phyloP scores from a whole-genome alignment of 495 filamentous ascomycete species.

The Podospora pseudocomata region DNA sequence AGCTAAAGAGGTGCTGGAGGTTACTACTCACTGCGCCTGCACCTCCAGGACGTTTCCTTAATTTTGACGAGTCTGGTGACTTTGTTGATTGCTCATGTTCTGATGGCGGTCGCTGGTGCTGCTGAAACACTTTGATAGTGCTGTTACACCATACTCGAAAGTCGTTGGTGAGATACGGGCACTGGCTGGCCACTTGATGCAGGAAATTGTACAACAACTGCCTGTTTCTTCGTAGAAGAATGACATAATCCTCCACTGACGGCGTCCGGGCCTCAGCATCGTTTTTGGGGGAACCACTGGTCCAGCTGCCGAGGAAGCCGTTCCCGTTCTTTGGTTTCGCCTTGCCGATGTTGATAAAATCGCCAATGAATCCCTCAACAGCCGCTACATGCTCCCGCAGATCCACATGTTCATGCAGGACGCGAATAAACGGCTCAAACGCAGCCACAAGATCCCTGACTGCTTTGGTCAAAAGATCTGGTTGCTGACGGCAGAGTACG shows the following conservation, averaged over 20 bases:
- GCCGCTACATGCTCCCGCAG: constrained; percentile 56
- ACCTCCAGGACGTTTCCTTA: constrained; percentile 14
- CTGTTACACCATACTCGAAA: constrained; percentile 43
- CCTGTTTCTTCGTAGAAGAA: constrained; percentile 52
- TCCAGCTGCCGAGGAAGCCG: background rate
- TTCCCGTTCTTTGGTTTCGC: constrained; percentile 22
- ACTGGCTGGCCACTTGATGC: constrained; percentile 58
- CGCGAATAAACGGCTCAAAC: constrained; percentile 64
- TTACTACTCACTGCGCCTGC: constrained; percentile 44
- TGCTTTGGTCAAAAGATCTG: constrained; percentile 57
- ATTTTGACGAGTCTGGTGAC: background rate
- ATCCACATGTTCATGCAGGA: constrained; percentile 60
- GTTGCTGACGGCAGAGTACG: constrained; percentile 53
- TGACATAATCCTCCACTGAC: constrained; percentile 59
- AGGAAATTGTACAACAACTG: constrained; percentile 56
- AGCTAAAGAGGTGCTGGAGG: constrained; percentile 45
- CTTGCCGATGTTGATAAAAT: constrained; percentile 53
- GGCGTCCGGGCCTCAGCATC: constrained; percentile 33
- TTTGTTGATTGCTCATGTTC: background rate
- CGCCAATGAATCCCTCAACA: constrained; percentile 54
- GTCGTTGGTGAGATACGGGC: constrained; percentile 51
- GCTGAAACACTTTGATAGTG: constrained; percentile 31
- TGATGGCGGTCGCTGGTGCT: background rate
- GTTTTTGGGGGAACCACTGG: constrained; percentile 14
- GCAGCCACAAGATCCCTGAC: constrained; percentile 53